Conservation (phyloP, 1,284 basidiomycete species). For the Boletellus deceptivus region DNA sequence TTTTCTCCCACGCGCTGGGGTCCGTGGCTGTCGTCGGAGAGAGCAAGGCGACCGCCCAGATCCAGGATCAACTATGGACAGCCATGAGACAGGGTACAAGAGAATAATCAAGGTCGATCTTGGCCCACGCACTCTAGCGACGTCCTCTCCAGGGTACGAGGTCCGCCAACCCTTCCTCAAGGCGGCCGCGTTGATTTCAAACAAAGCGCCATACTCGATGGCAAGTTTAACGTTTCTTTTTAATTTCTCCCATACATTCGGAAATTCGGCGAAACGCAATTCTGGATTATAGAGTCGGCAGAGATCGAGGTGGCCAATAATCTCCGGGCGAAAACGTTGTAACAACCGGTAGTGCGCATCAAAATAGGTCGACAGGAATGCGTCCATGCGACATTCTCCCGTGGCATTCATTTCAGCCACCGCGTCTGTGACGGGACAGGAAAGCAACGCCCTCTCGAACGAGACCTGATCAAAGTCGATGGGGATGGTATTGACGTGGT, state of each 20-base stretch:
- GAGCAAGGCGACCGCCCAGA: conserved; percentile 70
- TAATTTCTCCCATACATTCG: conserved; percentile 63
- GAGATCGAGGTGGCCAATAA: conserved; percentile 93
- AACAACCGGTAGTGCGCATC: conserved; percentile 79
- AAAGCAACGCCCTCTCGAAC: conserved; percentile 59
- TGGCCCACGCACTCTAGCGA: conserved; percentile 62
- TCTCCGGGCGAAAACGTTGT: conserved; percentile 73
- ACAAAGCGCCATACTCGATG: conserved; percentile 83
- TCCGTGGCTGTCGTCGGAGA: conserved; percentile 97
- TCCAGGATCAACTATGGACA: conserved; percentile 62
- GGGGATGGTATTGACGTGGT: conserved; percentile 85
- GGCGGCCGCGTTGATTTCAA: conserved; percentile 92
- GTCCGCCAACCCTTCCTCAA: conserved; percentile 89
- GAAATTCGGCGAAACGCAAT: conserved; percentile 52
- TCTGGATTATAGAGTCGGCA: conserved; percentile 77
- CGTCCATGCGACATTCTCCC: conserved; percentile 32
- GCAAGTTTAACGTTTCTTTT: conserved; percentile 78
- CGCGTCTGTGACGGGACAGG: conserved; percentile 32
- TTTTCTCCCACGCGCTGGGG: conserved; percentile 87
- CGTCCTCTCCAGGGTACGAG: conserved; percentile 80
- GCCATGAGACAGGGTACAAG: conserved; percentile 23
- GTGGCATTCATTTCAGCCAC: conserved; percentile 28
- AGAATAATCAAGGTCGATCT: conserved; percentile 7
- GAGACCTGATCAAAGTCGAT: conserved; percentile 89
- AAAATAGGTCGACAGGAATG: conserved; percentile 72